These are phyloP conservation scores for Pholiota conissans DNA, from an alignment of 768 basidiomycete genomes.

Conservation along the genomic window DNA sequence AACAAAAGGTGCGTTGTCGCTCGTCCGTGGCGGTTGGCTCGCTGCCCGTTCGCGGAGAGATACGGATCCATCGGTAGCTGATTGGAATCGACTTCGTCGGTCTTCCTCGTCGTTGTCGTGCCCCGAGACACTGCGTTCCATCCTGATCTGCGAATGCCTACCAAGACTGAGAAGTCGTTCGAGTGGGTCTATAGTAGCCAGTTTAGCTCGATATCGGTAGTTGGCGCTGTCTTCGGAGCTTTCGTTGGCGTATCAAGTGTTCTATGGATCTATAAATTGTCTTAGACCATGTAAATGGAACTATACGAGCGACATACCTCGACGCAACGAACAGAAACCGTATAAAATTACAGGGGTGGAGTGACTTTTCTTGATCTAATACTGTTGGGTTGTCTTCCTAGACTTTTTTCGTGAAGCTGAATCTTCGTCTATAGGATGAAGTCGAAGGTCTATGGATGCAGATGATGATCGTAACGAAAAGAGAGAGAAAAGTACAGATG, in stretches of 20 bases:
- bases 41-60: slow-evolving; percentile 64
- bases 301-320: neutral
- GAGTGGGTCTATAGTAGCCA: slow-evolving; percentile 2
- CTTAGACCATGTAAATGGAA: neutral
- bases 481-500: neutral
- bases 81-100: slow-evolving; percentile 61
- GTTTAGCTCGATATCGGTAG: neutral
- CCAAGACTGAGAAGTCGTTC: neutral
- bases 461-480: neutral
- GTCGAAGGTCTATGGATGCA: neutral
- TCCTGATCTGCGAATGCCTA: slow-evolving; percentile 1
- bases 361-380: neutral
- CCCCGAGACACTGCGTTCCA: slow-evolving; percentile 22
- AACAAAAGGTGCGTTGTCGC: slow-evolving; percentile 37
- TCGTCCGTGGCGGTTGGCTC: slow-evolving; percentile 64
- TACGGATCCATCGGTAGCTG: slow-evolving; percentile 36
- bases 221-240: neutral
- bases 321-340: neutral
- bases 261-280: slow-evolving; percentile 5
- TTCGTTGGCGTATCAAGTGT: neutral
- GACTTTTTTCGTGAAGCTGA: neutral
- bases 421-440: neutral
- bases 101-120: slow-evolving; percentile 50
- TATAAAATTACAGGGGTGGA: neutral
- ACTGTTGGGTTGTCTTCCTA: neutral